Percentiles rank a stretch among this genome's conserved stretches.
Conservation (phyloP, 1,284 basidiomycete genomes). For the Leccinum solheimii region DNA sequence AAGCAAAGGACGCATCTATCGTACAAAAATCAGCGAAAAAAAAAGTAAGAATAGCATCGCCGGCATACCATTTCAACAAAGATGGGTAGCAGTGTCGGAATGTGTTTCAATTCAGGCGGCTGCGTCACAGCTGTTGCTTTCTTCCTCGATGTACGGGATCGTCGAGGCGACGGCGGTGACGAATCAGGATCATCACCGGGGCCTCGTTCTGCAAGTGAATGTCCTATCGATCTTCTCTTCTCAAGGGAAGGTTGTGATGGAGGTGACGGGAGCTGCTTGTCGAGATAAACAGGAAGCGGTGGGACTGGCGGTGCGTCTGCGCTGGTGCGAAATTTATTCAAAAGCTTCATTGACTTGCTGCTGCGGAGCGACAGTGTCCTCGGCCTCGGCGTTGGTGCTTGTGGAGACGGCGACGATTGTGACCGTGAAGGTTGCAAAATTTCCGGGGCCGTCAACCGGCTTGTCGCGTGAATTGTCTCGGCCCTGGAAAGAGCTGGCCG, state of each 20-base stretch:
- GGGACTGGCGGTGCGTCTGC: conserved; percentile 41
- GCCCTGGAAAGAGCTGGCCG: conserved; percentile 1
- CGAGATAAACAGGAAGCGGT: conserved; percentile 37
- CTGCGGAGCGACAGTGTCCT: conserved; percentile 47
- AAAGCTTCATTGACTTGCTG: conserved; percentile 43
- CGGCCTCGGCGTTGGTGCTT: conserved; percentile 26
- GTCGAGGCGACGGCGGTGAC: conserved; percentile 5
- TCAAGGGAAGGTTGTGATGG: conserved; percentile 15
- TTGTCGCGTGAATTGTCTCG: conserved; percentile 4
- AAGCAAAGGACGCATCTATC: conserved; percentile 41
- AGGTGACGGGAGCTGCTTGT: conserved; percentile 33
- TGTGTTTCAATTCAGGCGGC: conserved; percentile 75
- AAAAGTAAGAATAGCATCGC: not conserved
- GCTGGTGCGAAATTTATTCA: conserved; percentile 4
- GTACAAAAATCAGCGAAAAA: conserved; percentile 8
- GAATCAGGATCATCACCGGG: not conserved
- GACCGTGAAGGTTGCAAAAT: conserved; percentile 7
- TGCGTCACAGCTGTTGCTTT: conserved; percentile 50
- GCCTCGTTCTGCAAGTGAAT: conserved; percentile 2
- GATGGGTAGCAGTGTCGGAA: conserved; percentile 78
- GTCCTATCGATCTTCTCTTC: conserved; percentile 13
- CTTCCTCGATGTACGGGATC: conserved; percentile 36
- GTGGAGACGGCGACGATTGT: conserved; percentile 13
- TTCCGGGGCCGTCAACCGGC: conserved; percentile 2
- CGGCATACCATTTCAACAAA: conserved; percentile 84